Conservation (phyloP, 202 grass and related monocot genomes). For the Schoenoplectus tabernaemontani region DNA sequence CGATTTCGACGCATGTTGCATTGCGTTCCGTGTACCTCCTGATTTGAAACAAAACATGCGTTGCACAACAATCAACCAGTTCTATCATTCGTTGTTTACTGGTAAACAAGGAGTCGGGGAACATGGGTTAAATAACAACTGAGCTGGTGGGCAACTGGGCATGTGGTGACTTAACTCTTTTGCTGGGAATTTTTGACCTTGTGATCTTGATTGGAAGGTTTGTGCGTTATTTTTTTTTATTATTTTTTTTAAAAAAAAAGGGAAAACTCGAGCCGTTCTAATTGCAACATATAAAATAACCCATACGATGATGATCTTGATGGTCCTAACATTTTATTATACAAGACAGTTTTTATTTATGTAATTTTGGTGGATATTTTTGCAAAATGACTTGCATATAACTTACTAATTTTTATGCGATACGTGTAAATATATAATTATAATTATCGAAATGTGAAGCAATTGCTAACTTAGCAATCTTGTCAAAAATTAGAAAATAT, state of each 20-base stretch:
- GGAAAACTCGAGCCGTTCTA: no score
- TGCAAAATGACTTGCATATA: no score
- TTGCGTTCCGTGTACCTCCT: background rate
- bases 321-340: no score
- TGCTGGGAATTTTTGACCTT: background rate
- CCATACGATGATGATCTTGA: no score
- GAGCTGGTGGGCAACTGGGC: background rate
- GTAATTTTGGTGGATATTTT: no score
- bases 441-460: no score
- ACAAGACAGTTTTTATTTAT: background rate
- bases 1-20: background rate
- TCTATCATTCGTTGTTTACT: background rate
- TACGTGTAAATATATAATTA: no score
- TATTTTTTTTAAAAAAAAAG: no score
- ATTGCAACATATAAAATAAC: no score
- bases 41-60: background rate
- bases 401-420: no score
- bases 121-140: background rate
- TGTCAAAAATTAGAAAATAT: no score
- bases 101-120: background rate
- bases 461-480: no score
- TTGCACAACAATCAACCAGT: background rate
- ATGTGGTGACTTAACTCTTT: background rate
- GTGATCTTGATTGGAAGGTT: background rate
- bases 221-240: background rate